phyloP scores from a whole-genome alignment of 306 rosid species.

The Begonia fuchsioides region DNA sequence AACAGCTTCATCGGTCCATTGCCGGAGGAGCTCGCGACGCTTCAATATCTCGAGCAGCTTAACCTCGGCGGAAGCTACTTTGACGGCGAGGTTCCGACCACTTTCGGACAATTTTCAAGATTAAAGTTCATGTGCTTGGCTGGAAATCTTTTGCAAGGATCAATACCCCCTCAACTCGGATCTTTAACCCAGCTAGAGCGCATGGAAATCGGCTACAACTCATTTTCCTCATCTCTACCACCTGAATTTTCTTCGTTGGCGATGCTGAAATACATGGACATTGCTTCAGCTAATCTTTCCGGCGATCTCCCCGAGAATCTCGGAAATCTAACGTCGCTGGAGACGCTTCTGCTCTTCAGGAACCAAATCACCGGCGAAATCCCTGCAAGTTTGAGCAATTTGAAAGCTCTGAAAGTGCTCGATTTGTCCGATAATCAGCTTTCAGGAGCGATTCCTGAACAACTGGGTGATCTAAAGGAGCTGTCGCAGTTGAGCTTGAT shows the following conservation, averaged over 20 bases:
- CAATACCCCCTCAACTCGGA: conserved; percentile 46
- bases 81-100: conserved; percentile 36
- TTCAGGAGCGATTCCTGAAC: conserved; percentile 50
- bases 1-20: conserved; percentile 69
- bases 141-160: conserved; percentile 58
- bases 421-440: conserved; percentile 78
- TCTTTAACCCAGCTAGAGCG: conserved; percentile 34
- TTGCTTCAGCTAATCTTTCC: conserved; percentile 40
- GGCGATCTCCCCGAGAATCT: conserved; percentile 44
- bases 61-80: conserved; percentile 96
- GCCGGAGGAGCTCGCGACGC: conserved; percentile 37
- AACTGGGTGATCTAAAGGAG: conserved; percentile 19
- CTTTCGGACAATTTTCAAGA: conserved; percentile 42
- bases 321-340: conserved; percentile 55
- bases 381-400: conserved; percentile 43
- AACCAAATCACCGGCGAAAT: conserved; percentile 49
- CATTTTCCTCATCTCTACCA: conserved; percentile 45
- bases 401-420: conserved; percentile 31
- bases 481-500: conserved; percentile 36
- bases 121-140: conserved; percentile 43
- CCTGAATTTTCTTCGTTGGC: conserved; percentile 25
- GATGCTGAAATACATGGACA: conserved; percentile 58
- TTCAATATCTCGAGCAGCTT: conserved; percentile 54
- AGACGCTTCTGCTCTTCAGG: conserved; percentile 40
- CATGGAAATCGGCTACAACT: conserved; percentile 84